Percentiles rank a stretch among this genome's conserved stretches.
phyloP scores from a whole-genome alignment of 176 grass and related monocot species.

The Carex kokanica region DNA sequence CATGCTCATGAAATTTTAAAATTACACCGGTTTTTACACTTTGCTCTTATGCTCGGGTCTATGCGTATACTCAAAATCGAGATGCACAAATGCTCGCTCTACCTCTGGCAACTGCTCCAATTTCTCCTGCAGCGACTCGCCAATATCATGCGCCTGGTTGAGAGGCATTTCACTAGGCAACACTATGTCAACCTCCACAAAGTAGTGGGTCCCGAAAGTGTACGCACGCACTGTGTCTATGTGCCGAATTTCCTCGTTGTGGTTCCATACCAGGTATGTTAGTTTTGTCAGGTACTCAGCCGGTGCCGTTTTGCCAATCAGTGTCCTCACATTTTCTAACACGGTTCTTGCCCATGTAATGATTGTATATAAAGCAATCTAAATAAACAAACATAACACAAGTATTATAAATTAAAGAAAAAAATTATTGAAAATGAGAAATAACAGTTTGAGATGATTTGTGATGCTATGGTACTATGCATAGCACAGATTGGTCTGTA shows the following conservation, averaged over 20 bases:
- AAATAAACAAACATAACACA: not conserved
- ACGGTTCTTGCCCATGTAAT: constrained; percentile 72
- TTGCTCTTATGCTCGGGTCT: constrained; percentile 59
- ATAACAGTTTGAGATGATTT: not conserved
- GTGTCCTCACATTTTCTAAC: constrained; percentile 68
- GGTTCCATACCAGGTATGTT: constrained; percentile 91
- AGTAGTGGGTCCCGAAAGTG: constrained; percentile 81
- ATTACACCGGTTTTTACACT: constrained; percentile 23
- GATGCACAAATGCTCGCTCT: constrained; percentile 76
- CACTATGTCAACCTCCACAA: constrained; percentile 83
- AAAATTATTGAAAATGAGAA: not conserved
- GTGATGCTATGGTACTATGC: too few relatives aligned
- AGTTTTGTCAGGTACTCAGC: constrained; percentile 78
- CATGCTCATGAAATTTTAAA: not conserved
- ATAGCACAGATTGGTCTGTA: too few relatives aligned
- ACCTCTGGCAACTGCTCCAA: constrained; percentile 75
- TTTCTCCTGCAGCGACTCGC: constrained; percentile 78
- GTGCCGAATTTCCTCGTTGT: constrained; percentile 58
- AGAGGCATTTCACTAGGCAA: constrained; percentile 62
- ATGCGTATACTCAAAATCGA: constrained; percentile 79
- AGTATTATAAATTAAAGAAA: not conserved
- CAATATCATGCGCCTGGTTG: constrained; percentile 68
- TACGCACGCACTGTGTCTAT: constrained; percentile 82
- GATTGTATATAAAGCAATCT: constrained; percentile 86
- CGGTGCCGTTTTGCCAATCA: constrained; percentile 68